Conservation (phyloP, 1,284 basidiomycete genomes). For the Retiboletus flavoniger region DNA sequence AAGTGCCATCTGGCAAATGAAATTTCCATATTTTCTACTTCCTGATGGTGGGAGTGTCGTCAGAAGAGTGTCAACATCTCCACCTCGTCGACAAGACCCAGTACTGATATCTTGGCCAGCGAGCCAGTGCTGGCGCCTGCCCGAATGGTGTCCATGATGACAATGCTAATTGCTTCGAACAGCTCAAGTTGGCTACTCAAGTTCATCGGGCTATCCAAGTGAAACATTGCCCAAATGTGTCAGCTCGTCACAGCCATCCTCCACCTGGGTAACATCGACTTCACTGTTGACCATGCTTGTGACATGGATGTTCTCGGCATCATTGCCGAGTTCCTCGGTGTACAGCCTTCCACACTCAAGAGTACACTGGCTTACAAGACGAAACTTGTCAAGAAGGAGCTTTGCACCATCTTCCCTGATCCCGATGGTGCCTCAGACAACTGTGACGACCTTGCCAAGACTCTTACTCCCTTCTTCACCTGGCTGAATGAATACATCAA, state of each 20-base stretch:
- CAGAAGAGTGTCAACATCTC: too few relatives aligned
- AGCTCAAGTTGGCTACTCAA: too few relatives aligned
- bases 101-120: too few relatives aligned
- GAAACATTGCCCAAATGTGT: too few relatives aligned
- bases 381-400: constrained; percentile 88
- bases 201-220: too few relatives aligned
- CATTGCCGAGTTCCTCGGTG: constrained; percentile 89
- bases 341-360: constrained; percentile 74
- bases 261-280: constrained; percentile 94
- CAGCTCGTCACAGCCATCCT: constrained; percentile 46
- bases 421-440: constrained; percentile 91
- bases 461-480: constrained; percentile 95
- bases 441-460: constrained; percentile 90
- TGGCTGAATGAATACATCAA: constrained; percentile 98
- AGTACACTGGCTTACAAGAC: constrained; percentile 90
- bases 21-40: too few relatives aligned
- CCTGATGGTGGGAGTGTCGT: too few relatives aligned
- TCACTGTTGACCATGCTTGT: constrained; percentile 73
- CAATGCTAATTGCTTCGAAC: too few relatives aligned
- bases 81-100: too few relatives aligned
- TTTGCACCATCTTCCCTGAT: constrained; percentile 98
- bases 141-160: too few relatives aligned
- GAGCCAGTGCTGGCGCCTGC: too few relatives aligned
- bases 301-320: constrained; percentile 78
- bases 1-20: too few relatives aligned